These are phyloP conservation scores for Penicillium cinerascens DNA, from an alignment of 495 filamentous ascomycete species.

Conservation along the genomic window DNA sequence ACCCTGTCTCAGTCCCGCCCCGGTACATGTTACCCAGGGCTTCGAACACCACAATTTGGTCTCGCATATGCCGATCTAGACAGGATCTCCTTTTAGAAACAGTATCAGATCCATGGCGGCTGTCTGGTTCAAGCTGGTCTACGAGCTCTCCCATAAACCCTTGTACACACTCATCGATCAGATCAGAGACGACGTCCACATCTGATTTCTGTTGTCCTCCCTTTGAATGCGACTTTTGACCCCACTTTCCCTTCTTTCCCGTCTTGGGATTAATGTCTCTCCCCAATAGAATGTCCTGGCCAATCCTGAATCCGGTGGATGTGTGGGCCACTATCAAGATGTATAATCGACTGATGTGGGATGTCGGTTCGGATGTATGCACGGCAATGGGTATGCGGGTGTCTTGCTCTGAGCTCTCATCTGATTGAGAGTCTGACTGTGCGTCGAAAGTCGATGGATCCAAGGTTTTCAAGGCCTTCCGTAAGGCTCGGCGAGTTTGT, in stretches of 20 bases:
- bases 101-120: not conserved
- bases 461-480: constrained; percentile 3
- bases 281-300: constrained; percentile 54
- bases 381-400: constrained; percentile 40
- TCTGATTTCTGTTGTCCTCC: not conserved
- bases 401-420: not conserved
- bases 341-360: constrained; percentile 60
- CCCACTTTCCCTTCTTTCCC: constrained; percentile 14
- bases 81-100: constrained; percentile 18
- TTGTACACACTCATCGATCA: constrained; percentile 51
- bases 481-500: constrained; percentile 7
- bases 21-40: constrained; percentile 48
- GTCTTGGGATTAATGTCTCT: constrained; percentile 1
- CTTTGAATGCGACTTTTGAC: not conserved
- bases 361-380: constrained; percentile 53
- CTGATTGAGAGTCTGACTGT: not conserved
- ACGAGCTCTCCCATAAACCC: constrained; percentile 58
- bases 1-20: constrained; percentile 24
- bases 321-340: constrained; percentile 71
- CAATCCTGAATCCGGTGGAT: constrained; percentile 57
- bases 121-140: not conserved
- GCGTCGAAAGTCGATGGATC: constrained; percentile 13
- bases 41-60: constrained; percentile 81
- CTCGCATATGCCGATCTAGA: constrained; percentile 71
- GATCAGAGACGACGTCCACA: constrained; percentile 7